Percentiles rank a stretch among this genome's conserved stretches.
Conservation (phyloP, 306 rosid species). For the Lupinus albus region DNA sequence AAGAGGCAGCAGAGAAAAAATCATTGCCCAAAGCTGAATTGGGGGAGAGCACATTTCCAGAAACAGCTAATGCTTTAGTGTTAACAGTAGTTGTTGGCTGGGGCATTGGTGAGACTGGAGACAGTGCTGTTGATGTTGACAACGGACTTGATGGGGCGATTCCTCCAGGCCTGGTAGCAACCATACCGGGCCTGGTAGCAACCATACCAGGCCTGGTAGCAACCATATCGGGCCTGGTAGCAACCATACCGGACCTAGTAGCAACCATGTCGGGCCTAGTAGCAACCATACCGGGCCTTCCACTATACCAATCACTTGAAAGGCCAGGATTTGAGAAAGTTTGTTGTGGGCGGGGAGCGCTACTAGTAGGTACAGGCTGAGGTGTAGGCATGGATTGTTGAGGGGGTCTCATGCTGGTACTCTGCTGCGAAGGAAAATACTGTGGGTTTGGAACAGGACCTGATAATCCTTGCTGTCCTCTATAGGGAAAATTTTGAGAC, state of each 20-base stretch:
- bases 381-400: constrained; percentile 46
- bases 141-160: constrained; percentile 53
- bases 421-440: constrained; percentile 61
- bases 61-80: constrained; percentile 53
- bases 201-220: constrained; percentile 54
- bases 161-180: constrained; percentile 68
- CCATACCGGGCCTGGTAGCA: constrained; percentile 59
- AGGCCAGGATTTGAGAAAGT: constrained; percentile 54
- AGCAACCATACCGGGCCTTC: constrained; percentile 56
- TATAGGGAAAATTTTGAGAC: constrained; percentile 65
- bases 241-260: constrained; percentile 50
- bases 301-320: constrained; percentile 71
- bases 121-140: constrained; percentile 41
- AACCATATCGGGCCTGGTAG: constrained; percentile 58
- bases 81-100: constrained; percentile 53
- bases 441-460: constrained; percentile 58
- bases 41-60: constrained; percentile 82
- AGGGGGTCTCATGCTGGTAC: constrained; percentile 73
- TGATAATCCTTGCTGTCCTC: constrained; percentile 64
- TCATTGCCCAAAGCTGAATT: constrained; percentile 56
- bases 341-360: constrained; percentile 55
- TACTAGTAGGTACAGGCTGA: constrained; percentile 56
- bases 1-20: constrained; percentile 55
- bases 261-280: constrained; percentile 59
- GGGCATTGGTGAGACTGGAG: constrained; percentile 55